Percentiles rank a stretch among this genome's conserved stretches.
These are phyloP conservation scores for Phytopythium boreale DNA, from an alignment of 352 stramenopile genomes.

Conservation along the genomic window DNA sequence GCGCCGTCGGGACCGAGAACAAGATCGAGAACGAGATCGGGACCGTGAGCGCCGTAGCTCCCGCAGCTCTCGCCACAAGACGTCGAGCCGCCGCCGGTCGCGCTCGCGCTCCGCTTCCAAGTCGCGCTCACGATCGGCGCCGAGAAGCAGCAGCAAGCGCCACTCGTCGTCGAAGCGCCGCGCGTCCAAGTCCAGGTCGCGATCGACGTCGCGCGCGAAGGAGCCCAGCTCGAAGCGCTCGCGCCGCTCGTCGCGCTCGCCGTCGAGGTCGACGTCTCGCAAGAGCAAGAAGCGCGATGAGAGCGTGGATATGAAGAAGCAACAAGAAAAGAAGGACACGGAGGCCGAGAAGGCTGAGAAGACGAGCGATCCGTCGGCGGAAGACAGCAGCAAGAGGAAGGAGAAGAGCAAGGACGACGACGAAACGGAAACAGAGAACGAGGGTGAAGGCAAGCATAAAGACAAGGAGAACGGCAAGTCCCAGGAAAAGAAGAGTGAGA, in stretches of 20 bases:
- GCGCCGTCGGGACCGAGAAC: constrained; percentile 8
- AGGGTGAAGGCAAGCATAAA: constrained; percentile 14
- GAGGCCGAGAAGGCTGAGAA: neutral
- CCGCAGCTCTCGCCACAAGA: constrained; percentile 28
- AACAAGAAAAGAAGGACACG: constrained; percentile 9
- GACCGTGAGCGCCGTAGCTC: constrained; percentile 26
- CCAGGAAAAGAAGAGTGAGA: constrained; percentile 10
- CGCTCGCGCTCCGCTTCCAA: constrained; percentile 30
- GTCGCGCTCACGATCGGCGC: constrained; percentile 29
- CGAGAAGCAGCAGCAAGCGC: constrained; percentile 14
- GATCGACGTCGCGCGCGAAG: constrained; percentile 17
- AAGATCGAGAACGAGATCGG: constrained; percentile 12
- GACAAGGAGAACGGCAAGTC: constrained; percentile 8
- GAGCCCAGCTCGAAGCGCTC: constrained; percentile 23
- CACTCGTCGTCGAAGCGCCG: constrained; percentile 9
- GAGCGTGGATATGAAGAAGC: constrained; percentile 5
- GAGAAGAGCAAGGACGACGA: constrained; percentile 2
- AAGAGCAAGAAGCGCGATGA: constrained; percentile 14
- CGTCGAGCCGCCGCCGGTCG: constrained; percentile 27
- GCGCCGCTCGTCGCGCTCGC: constrained; percentile 19
- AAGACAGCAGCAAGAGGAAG: constrained; percentile 9
- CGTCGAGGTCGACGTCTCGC: constrained; percentile 17
- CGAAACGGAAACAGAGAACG: constrained; percentile 9
- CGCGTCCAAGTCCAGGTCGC: constrained; percentile 26
- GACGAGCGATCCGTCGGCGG: neutral